Conservation (phyloP, 306 rosid genomes). For the Vicia faba region DNA sequence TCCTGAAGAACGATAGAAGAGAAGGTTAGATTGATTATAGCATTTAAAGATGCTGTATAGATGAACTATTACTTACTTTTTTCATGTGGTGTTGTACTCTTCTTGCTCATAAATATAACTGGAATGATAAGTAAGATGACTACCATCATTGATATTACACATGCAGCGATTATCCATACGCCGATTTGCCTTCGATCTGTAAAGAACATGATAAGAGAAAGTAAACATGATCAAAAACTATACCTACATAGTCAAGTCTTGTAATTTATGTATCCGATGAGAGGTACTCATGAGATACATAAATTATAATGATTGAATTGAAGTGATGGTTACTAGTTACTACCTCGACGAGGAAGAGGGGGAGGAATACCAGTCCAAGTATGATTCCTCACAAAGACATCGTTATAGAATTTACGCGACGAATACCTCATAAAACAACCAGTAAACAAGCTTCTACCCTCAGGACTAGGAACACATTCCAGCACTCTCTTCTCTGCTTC, state of each 20-base stretch:
- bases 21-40: background rate
- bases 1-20: constrained; percentile 17
- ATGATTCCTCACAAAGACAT: background rate
- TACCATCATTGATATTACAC: constrained; percentile 30
- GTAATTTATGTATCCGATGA: background rate
- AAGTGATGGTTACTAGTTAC: background rate
- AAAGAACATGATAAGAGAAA: constrained; percentile 22
- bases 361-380: background rate
- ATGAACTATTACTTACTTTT: constrained; percentile 37
- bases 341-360: background rate
- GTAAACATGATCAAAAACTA: background rate
- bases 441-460: constrained; percentile 49
- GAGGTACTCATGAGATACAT: too few relatives aligned
- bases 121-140: constrained; percentile 36
- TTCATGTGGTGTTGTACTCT: constrained; percentile 15
- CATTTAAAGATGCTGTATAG: too few relatives aligned
- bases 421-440: constrained; percentile 67
- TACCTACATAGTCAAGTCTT: background rate
- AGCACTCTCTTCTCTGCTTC: constrained; percentile 25
- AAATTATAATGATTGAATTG: background rate
- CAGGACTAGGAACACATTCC: constrained; percentile 45
- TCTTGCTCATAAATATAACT: constrained; percentile 36
- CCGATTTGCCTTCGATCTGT: constrained; percentile 9
- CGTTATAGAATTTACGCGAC: constrained; percentile 45
- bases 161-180: constrained; percentile 35